Evolutionary conservation across 352 stramenopile species (phyloP).

Genomic region (Phytophthora sp.): DNA sequence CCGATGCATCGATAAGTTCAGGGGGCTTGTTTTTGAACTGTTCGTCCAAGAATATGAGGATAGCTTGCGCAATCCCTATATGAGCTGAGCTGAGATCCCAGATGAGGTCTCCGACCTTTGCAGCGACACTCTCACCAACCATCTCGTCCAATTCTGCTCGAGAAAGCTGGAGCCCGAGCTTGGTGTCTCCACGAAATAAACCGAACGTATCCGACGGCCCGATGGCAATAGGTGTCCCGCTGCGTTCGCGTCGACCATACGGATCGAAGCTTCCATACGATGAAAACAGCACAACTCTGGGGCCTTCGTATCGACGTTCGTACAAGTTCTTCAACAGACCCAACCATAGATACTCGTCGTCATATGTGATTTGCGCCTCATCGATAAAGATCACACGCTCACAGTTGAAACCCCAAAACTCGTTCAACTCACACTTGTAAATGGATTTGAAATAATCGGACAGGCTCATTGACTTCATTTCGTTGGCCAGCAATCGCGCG

Average conservation of each 20-base stretch:
- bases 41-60: conserved; percentile 22
- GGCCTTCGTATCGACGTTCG: conserved; percentile 8
- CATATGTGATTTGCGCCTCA: conserved; percentile 26
- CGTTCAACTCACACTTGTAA: conserved; percentile 25
- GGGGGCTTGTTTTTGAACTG: conserved; percentile 23
- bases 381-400: conserved; percentile 28
- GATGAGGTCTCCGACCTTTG: not conserved
- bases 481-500: conserved; percentile 13
- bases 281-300: conserved; percentile 35
- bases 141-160: conserved; percentile 28
- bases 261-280: conserved; percentile 18
- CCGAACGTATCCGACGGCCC: conserved; percentile 28
- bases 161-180: conserved; percentile 24
- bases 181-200: conserved; percentile 22
- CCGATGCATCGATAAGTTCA: conserved; percentile 2
- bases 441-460: conserved; percentile 28
- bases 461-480: conserved; percentile 10
- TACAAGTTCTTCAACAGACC: conserved; percentile 23
- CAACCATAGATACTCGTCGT: conserved; percentile 28
- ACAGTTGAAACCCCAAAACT: conserved; percentile 10
- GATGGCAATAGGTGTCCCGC: conserved; percentile 22
- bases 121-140: conserved; percentile 20
- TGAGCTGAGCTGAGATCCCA: conserved; percentile 35
- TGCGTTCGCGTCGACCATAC: conserved; percentile 12
- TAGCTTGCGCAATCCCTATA: conserved; percentile 43